These are phyloP conservation scores for Beta macrorhiza DNA, from an alignment of 179 eudicot species.

Conservation along the genomic window DNA sequence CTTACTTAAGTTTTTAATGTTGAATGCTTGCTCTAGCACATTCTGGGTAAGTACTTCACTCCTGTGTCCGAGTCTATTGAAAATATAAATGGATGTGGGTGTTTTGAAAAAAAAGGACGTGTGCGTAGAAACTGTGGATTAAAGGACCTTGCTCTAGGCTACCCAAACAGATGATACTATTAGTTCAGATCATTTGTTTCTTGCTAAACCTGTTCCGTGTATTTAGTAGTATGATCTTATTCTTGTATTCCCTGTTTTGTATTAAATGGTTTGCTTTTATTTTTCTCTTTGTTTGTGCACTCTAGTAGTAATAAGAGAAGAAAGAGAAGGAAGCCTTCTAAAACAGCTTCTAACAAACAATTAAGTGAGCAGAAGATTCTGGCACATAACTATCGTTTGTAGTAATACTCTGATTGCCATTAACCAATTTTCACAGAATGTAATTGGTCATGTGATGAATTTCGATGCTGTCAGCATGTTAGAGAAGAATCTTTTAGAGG, in stretches of 20 bases:
- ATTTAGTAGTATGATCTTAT: background rate
- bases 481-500: slow-evolving; percentile 44
- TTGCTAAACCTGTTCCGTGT: background rate
- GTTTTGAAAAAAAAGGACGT: background rate
- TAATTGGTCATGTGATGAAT: slow-evolving; percentile 60
- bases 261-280: background rate
- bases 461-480: slow-evolving; percentile 35
- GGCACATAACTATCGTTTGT: background rate
- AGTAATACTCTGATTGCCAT: background rate
- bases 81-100: background rate
- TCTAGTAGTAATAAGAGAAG: background rate
- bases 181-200: background rate
- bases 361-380: background rate
- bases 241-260: background rate
- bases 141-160: background rate
- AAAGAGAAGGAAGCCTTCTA: background rate
- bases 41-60: slow-evolving; percentile 53
- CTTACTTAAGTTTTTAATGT: slow-evolving; percentile 44
- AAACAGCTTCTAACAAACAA: background rate
- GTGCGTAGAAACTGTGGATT: background rate
- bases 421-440: slow-evolving; percentile 42
- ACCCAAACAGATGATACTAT: background rate
- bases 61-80: background rate
- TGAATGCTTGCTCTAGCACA: slow-evolving; percentile 60
- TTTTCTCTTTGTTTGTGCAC: background rate